Conservation (phyloP, 345 rosid genomes). For the Citrus unshiu region DNA sequence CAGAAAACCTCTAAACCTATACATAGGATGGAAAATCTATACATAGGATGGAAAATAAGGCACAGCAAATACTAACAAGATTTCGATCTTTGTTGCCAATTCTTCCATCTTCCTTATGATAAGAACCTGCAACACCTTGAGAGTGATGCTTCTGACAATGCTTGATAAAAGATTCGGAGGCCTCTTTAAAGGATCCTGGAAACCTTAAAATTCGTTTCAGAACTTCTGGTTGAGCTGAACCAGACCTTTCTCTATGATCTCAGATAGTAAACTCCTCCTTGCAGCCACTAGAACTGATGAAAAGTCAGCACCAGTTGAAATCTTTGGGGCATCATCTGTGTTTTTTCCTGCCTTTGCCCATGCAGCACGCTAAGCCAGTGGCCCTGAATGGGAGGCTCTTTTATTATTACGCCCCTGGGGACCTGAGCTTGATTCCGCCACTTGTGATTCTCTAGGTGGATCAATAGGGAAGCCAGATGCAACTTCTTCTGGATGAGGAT, state of each 20-base stretch:
- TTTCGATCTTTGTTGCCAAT: conserved; percentile 58
- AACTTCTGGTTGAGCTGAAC: conserved; percentile 48
- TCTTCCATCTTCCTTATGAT: conserved; percentile 59
- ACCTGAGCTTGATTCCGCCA: conserved; percentile 52
- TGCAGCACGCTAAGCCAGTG: conserved; percentile 70
- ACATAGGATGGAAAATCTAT: not conserved
- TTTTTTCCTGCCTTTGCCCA: conserved; percentile 70
- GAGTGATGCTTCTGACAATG: conserved; percentile 49
- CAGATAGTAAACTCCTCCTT: conserved; percentile 57
- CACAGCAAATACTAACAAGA: conserved; percentile 54
- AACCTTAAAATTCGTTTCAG: conserved; percentile 65
- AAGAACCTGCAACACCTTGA: conserved; percentile 34
- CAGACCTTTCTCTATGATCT: conserved; percentile 45
- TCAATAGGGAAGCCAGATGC: conserved; percentile 99
- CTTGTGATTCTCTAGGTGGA: conserved; percentile 90
- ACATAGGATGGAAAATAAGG: not conserved
- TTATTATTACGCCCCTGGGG: conserved; percentile 60
- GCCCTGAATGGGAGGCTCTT: conserved; percentile 94
- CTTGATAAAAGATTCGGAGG: conserved; percentile 51
- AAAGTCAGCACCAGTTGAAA: conserved; percentile 51
- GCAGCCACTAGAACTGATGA: conserved; percentile 49
- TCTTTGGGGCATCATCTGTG: conserved; percentile 60
- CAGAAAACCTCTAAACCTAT: not conserved
- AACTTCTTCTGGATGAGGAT: conserved; percentile 94
- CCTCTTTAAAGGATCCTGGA: conserved; percentile 91